Conservation (phyloP, 306 rosid species). For the Carpinus fangiana region DNA sequence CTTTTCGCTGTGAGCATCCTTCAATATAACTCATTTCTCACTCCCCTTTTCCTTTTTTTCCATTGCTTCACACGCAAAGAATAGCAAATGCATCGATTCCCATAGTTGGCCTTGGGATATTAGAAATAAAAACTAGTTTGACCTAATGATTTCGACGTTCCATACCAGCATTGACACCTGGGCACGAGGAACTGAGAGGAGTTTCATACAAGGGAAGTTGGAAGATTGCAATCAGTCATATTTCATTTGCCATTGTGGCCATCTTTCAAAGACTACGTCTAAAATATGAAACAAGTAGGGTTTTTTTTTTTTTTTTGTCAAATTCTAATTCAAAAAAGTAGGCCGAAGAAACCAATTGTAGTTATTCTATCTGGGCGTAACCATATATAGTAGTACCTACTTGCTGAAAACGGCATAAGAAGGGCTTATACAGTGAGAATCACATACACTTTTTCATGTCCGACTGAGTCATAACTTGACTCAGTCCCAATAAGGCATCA, state of each 20-base stretch:
- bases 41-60: constrained; percentile 30
- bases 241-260: constrained; percentile 24
- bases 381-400: too few relatives aligned
- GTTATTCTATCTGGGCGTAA: too few relatives aligned
- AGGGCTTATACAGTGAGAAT: too few relatives aligned
- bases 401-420: too few relatives aligned
- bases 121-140: constrained; percentile 15
- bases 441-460: too few relatives aligned
- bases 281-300: constrained; percentile 9
- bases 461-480: too few relatives aligned
- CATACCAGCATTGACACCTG: constrained; percentile 38
- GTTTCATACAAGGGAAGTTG: constrained; percentile 26
- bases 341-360: too few relatives aligned
- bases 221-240: constrained; percentile 38
- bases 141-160: constrained; percentile 27
- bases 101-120: background rate
- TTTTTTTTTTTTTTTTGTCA: background rate
- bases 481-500: too few relatives aligned
- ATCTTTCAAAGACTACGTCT: constrained; percentile 19
- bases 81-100: constrained; percentile 19
- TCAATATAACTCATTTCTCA: constrained; percentile 27
- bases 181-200: constrained; percentile 15
- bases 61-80: constrained; percentile 75
- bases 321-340: too few relatives aligned
- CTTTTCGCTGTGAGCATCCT: constrained; percentile 34